Evolutionary conservation across 2,329 filamentous ascomycete species (phyloP).

Genomic region (Esteya vermicola): DNA sequence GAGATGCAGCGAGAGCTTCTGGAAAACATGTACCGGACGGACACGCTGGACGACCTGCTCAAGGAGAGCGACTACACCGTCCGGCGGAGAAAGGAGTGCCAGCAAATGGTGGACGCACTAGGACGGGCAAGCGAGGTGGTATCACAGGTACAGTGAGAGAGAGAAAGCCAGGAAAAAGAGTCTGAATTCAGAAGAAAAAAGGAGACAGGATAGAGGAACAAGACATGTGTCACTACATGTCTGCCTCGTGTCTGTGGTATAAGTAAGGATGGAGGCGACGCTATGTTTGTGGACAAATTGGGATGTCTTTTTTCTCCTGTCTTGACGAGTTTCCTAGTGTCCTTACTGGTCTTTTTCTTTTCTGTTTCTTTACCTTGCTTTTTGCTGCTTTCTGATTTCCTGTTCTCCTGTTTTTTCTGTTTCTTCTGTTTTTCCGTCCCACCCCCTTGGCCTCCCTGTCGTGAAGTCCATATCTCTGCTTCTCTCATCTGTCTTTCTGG

Average conservation of each 20-base stretch:
- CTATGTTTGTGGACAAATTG: too few relatives aligned
- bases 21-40: slow-evolving; percentile 91
- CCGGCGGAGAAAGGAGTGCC: slow-evolving; percentile 89
- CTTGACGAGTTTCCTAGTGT: not conserved
- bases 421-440: not conserved
- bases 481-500: too few relatives aligned
- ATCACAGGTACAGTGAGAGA: slow-evolving; percentile 61
- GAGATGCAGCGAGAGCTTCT: slow-evolving; percentile 97
- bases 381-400: not conserved
- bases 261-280: too few relatives aligned
- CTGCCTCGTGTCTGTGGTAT: not conserved
- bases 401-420: not conserved
- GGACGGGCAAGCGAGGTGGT: slow-evolving; percentile 89
- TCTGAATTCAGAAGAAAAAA: too few relatives aligned
- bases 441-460: too few relatives aligned
- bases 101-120: slow-evolving; percentile 96
- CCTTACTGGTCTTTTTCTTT: not conserved
- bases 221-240: not conserved
- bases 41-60: slow-evolving; percentile 82
- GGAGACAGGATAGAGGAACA: too few relatives aligned
- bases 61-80: slow-evolving; percentile 98
- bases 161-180: too few relatives aligned
- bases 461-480: too few relatives aligned
- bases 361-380: not conserved
- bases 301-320: not conserved